phyloP scores from a whole-genome alignment of 495 filamentous ascomycete genomes.

The Hypoxylon lienhwacheense region DNA sequence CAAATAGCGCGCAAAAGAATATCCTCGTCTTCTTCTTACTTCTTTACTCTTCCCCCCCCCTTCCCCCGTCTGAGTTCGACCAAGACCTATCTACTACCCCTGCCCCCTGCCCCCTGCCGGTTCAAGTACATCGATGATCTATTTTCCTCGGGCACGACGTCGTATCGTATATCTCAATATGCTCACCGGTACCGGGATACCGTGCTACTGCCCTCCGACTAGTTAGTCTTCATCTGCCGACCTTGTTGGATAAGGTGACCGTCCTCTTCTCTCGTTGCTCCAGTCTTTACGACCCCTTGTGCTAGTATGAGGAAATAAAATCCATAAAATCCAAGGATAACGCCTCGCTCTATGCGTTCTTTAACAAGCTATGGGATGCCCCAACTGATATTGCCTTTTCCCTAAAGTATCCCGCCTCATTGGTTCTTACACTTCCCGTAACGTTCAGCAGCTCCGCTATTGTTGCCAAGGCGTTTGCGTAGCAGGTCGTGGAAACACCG shows the following conservation, averaged over 20 bases:
- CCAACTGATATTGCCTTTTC: neutral
- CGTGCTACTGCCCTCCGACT: neutral
- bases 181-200: too few species aligned
- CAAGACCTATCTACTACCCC: too few species aligned
- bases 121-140: too few species aligned
- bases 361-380: conserved; percentile 5
- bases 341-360: conserved; percentile 33
- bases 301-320: neutral
- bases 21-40: too few species aligned
- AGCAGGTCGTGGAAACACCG: conserved; percentile 81
- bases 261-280: neutral
- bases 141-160: too few species aligned
- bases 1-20: too few species aligned
- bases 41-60: too few species aligned
- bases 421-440: neutral
- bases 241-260: too few species aligned
- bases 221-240: neutral
- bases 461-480: conserved; percentile 59
- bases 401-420: neutral
- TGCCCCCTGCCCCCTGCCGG: too few species aligned
- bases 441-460: conserved; percentile 14
- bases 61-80: too few species aligned
- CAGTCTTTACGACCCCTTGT: conserved; percentile 3
- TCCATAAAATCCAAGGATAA: conserved; percentile 26
- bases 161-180: too few species aligned